These are phyloP conservation scores for Teratosphaeria gauchensis DNA, from an alignment of 2,329 filamentous ascomycete species.

Conservation along the genomic window DNA sequence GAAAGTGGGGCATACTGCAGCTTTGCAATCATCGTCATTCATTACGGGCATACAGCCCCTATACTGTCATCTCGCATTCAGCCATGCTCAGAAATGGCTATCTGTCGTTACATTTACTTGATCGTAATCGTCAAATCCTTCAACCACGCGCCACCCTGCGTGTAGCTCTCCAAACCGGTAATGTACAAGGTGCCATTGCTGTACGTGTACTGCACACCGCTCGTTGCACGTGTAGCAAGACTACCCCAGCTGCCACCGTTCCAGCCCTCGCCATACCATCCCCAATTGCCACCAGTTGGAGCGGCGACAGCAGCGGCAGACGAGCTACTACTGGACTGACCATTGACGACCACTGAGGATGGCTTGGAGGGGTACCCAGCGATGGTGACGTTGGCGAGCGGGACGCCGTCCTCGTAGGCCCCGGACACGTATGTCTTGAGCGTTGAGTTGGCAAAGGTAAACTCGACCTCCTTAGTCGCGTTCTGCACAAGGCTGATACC, in stretches of 20 bases:
- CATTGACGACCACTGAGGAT: constrained; percentile 2
- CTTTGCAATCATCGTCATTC: background rate
- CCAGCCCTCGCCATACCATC: constrained; percentile 1
- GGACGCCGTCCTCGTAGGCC: constrained; percentile 11
- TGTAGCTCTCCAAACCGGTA: constrained; percentile 8
- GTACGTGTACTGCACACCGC: background rate
- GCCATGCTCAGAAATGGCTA: background rate
- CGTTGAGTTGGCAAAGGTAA: constrained; percentile 14
- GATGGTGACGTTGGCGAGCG: constrained; percentile 23
- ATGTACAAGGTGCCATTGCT: constrained; percentile 6
- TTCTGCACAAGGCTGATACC: constrained; percentile 50
- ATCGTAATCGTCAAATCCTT: constrained; percentile 2
- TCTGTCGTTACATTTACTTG: background rate
- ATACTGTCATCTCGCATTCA: background rate
- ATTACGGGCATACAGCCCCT: background rate
- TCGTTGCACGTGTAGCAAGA: background rate
- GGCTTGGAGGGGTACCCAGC: constrained; percentile 10
- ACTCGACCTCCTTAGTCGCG: constrained; percentile 22
- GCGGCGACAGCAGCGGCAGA: background rate
- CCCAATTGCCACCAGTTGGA: background rate
- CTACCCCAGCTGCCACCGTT: background rate
- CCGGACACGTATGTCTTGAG: constrained; percentile 15
- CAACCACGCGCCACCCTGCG: constrained; percentile 6
- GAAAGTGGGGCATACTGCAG: background rate
- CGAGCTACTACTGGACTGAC: constrained; percentile 1